A percentile compares a stretch with the other conserved stretches of the same genome.
phyloP scores from a whole-genome alignment of 73 alveolate genomes.

The Breviolum minutum region DNA sequence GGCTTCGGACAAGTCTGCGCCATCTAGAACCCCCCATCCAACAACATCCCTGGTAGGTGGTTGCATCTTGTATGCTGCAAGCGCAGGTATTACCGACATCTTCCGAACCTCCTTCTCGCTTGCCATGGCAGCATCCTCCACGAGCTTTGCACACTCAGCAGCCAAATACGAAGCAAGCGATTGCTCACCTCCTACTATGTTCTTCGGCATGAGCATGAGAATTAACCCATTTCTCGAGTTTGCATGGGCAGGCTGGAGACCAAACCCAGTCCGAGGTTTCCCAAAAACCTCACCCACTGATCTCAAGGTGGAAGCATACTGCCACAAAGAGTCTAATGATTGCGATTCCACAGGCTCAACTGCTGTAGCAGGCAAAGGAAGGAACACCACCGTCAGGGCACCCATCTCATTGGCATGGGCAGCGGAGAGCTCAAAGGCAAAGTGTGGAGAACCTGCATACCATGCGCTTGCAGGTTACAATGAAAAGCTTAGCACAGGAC shows the following conservation, averaged over 20 bases:
- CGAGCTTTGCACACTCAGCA: conserved; percentile 35
- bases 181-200: neutral
- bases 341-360: conserved; percentile 18
- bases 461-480: neutral
- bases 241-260: conserved; percentile 15
- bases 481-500: neutral
- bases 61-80: conserved; percentile 31
- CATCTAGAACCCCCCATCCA: neutral
- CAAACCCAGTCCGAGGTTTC: conserved; percentile 29
- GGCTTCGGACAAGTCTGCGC: neutral
- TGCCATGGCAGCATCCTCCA: conserved; percentile 11
- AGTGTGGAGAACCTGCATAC: neutral
- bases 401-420: conserved; percentile 91
- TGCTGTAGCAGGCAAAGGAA: conserved; percentile 24
- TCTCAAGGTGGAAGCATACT: neutral
- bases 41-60: neutral
- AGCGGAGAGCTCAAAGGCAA: conserved; percentile 50
- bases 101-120: neutral
- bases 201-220: conserved; percentile 48
- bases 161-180: conserved; percentile 60
- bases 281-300: conserved; percentile 9
- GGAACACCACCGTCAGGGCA: conserved; percentile 63
- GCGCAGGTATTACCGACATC: neutral
- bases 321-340: conserved; percentile 18
- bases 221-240: conserved; percentile 5